phyloP scores from a whole-genome alignment of 306 rosid genomes.

The Cotoneaster glaucophyllus region DNA sequence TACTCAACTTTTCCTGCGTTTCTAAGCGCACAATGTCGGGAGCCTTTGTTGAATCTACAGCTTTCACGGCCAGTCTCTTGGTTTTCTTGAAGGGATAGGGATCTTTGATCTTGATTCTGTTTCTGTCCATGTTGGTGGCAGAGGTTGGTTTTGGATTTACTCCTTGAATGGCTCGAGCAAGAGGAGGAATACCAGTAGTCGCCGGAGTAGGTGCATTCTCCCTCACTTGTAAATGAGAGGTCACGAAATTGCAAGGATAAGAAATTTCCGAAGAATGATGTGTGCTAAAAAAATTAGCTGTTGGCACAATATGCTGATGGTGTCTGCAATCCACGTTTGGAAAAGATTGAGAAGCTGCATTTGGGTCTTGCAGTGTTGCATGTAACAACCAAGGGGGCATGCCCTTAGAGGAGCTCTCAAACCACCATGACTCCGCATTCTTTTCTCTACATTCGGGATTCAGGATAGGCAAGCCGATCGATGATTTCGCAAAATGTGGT shows the following conservation, averaged over 20 bases:
- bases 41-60: slow-evolving; percentile 40
- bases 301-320: slow-evolving; percentile 44
- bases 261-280: slow-evolving; percentile 40
- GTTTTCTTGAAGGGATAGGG: slow-evolving; percentile 39
- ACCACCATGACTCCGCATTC: slow-evolving; percentile 43
- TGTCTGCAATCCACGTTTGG: slow-evolving; percentile 26
- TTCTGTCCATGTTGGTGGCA: slow-evolving; percentile 27
- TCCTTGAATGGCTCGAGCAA: slow-evolving; percentile 29
- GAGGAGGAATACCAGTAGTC: slow-evolving; percentile 37
- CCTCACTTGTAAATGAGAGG: slow-evolving; percentile 36
- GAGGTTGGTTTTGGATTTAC: slow-evolving; percentile 25
- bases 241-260: slow-evolving; percentile 32
- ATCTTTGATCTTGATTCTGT: slow-evolving; percentile 31
- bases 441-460: slow-evolving; percentile 44
- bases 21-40: slow-evolving; percentile 29
- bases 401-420: slow-evolving; percentile 37
- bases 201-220: slow-evolving; percentile 27
- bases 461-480: slow-evolving; percentile 63
- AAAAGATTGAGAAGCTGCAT: slow-evolving; percentile 34
- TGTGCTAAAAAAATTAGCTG: slow-evolving; percentile 26
- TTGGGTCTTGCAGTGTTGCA: slow-evolving; percentile 38
- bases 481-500: slow-evolving; percentile 38
- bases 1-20: slow-evolving; percentile 36
- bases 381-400: slow-evolving; percentile 58
- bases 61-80: slow-evolving; percentile 38